A percentile compares a stretch with the other conserved stretches of the same genome.
Evolutionary conservation across 495 filamentous ascomycete genomes (phyloP).

Genomic region (Hyaloscypha bicolor): DNA sequence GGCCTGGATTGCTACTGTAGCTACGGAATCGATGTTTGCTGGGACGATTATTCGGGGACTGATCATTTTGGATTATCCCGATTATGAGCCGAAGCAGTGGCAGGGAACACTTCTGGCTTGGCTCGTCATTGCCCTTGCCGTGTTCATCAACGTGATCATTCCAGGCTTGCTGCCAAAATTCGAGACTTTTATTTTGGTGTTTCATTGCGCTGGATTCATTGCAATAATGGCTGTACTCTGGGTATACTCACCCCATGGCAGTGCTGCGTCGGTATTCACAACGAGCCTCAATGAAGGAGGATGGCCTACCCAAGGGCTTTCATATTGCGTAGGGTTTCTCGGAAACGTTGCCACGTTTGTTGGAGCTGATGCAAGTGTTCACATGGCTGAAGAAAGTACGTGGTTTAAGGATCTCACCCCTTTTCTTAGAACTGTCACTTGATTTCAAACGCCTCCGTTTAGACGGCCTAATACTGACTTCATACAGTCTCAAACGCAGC

Average conservation of each 20-base stretch:
- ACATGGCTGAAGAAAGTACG: conserved; percentile 45
- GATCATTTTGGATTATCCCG: conserved; percentile 45
- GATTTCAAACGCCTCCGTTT: neutral
- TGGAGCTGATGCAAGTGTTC: conserved; percentile 34
- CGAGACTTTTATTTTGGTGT: conserved; percentile 35
- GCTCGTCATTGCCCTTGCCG: conserved; percentile 42
- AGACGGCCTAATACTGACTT: neutral
- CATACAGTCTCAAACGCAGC: conserved; percentile 41
- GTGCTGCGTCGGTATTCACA: conserved; percentile 45
- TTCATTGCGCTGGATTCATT: conserved; percentile 42
- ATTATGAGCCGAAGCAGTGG: conserved; percentile 44
- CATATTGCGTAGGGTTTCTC: conserved; percentile 37
- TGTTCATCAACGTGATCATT: conserved; percentile 46
- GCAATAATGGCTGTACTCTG: conserved; percentile 43
- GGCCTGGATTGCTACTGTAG: conserved; percentile 37
- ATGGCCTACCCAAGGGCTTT: conserved; percentile 44
- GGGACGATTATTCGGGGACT: conserved; percentile 51
- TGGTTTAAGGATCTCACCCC: neutral
- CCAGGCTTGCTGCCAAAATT: conserved; percentile 44
- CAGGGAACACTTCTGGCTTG: conserved; percentile 52
- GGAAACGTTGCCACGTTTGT: conserved; percentile 22
- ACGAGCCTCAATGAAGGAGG: conserved; percentile 44
- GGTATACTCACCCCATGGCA: conserved; percentile 41
- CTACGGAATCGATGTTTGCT: conserved; percentile 41
- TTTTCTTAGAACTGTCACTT: neutral